A percentile compares a stretch with the other conserved stretches of the same genome.
phyloP scores from a whole-genome alignment of 495 filamentous ascomycete species.

The Oleoguttula mirabilis region DNA sequence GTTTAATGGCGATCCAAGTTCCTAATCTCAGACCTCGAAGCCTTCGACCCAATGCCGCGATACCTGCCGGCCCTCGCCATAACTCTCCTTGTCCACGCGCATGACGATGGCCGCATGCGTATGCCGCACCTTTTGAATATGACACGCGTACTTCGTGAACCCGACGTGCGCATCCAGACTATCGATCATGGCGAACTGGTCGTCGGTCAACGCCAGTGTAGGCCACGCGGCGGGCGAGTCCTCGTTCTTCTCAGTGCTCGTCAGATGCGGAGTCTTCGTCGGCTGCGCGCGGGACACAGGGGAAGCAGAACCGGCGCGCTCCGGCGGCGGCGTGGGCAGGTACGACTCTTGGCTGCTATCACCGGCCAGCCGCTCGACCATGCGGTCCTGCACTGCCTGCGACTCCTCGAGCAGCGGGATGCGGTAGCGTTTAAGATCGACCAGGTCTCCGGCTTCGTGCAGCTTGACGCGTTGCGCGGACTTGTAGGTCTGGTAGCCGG shows the following conservation, averaged over 20 bases:
- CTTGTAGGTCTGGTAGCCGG: constrained; percentile 57
- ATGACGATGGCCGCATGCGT: constrained; percentile 88
- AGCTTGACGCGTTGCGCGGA: constrained; percentile 60
- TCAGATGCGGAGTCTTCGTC: not conserved
- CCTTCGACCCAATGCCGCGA: constrained; percentile 69
- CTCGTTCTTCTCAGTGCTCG: constrained; percentile 2
- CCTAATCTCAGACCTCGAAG: constrained; percentile 48
- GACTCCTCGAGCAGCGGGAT: constrained; percentile 64
- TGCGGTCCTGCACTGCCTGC: constrained; percentile 57
- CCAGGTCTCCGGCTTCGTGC: constrained; percentile 55
- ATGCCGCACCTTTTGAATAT: constrained; percentile 70
- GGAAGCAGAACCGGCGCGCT: no score
- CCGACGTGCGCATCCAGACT: constrained; percentile 56
- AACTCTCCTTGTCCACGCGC: constrained; percentile 47
- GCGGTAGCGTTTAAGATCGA: constrained; percentile 53
- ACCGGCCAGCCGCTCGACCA: constrained; percentile 57
- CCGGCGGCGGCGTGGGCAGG: constrained; percentile 31
- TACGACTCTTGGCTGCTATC: constrained; percentile 52
- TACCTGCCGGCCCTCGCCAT: constrained; percentile 66
- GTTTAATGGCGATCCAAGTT: no score
- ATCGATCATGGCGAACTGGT: constrained; percentile 73
- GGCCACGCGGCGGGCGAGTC: constrained; percentile 35
- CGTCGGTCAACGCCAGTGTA: constrained; percentile 61
- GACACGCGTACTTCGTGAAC: constrained; percentile 71
- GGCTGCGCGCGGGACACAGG: constrained; percentile 8